Percentiles rank a stretch among this genome's conserved stretches.
phyloP scores from a whole-genome alignment of 306 rosid genomes.

The Malus asiatica region DNA sequence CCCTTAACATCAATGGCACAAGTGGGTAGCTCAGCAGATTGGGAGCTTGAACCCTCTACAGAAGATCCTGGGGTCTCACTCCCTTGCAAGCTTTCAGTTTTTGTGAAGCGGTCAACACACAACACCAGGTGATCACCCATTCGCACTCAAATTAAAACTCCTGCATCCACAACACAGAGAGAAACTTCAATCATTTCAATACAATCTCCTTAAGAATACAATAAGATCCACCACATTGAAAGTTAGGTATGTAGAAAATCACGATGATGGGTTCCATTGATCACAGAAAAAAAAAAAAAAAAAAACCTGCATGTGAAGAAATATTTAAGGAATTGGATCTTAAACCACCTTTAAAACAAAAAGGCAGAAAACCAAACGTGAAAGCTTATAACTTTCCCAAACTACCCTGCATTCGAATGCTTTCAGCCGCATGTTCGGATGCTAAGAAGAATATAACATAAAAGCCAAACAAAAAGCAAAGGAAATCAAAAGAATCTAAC shows the following conservation, averaged over 20 bases:
- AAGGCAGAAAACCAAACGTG: neutral
- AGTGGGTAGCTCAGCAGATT: constrained; percentile 16
- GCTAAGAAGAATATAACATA: neutral
- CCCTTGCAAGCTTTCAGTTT: constrained; percentile 26
- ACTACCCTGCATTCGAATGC: neutral
- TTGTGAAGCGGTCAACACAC: constrained; percentile 30
- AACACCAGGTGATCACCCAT: constrained; percentile 41
- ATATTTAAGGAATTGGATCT: neutral
- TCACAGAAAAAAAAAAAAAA: neutral
- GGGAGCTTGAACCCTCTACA: constrained; percentile 17
- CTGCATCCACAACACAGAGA: neutral
- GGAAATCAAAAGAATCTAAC: neutral
- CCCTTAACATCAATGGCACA: constrained; percentile 24
- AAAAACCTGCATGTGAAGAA: neutral
- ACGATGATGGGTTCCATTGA: neutral
- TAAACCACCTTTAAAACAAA: neutral
- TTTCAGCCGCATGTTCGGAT: neutral
- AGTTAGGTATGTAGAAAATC: neutral
- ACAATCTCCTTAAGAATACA: neutral
- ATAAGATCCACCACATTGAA: neutral
- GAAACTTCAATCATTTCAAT: neutral
- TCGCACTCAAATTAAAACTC: constrained; percentile 16
- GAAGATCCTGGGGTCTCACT: constrained; percentile 24
- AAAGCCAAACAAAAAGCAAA: neutral
- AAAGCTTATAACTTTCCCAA: neutral